Evolutionary conservation across 2,329 filamentous ascomycete species (phyloP).

Genomic region (Alternaria triticimaculans): DNA sequence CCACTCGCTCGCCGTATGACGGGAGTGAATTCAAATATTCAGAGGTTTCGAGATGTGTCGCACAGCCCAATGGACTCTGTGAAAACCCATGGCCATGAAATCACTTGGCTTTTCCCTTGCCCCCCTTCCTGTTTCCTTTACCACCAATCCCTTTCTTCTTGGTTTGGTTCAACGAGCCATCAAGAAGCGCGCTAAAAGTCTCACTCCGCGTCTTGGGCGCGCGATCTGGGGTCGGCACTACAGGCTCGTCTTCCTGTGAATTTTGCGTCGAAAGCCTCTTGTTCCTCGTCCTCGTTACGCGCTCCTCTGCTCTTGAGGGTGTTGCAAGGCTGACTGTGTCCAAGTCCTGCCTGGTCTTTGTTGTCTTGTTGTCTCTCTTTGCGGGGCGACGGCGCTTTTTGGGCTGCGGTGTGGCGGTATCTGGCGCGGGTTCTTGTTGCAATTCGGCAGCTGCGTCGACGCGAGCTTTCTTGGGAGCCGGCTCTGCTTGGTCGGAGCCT

Average conservation of each 20-base stretch:
- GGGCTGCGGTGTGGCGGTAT: constrained; percentile 1
- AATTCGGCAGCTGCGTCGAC: constrained; percentile 4
- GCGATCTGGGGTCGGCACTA: constrained; percentile 1
- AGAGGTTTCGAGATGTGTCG: background rate
- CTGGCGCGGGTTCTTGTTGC: background rate
- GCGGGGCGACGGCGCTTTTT: constrained; percentile 10
- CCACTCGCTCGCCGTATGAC: background rate
- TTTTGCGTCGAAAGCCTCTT: constrained; percentile 9
- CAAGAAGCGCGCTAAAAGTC: constrained; percentile 31
- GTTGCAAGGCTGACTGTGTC: constrained; percentile 1
- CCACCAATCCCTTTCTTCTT: constrained; percentile 11
- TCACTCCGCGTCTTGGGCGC: constrained; percentile 33
- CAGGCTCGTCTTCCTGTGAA: background rate
- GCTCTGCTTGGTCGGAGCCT: constrained; percentile 13
- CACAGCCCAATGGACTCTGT: background rate
- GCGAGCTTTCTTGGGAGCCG: constrained; percentile 17
- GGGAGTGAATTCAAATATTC: background rate
- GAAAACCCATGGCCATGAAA: background rate
- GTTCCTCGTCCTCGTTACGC: constrained; percentile 6
- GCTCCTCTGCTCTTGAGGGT: constrained; percentile 5
- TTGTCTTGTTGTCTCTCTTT: constrained; percentile 14
- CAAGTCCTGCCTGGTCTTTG: background rate
- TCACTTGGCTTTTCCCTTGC: background rate
- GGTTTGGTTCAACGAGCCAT: constrained; percentile 22
- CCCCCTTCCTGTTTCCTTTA: background rate